Base-by-base conservation (phyloP, 2,329 filamentous ascomycete genomes). In the Cryphonectria carpinicola region DNA sequence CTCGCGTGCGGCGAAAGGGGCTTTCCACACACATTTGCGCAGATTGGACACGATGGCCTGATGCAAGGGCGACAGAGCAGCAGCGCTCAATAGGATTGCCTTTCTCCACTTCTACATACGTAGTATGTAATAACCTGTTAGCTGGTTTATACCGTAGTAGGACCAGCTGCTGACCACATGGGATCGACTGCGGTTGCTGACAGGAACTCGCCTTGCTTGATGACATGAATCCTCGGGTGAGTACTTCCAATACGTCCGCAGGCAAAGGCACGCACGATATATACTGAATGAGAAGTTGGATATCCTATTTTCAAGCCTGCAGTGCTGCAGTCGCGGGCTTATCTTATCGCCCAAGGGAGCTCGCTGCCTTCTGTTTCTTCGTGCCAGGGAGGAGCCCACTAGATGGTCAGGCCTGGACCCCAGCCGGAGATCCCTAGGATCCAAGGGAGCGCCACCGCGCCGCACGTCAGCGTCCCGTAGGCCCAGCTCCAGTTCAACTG, bases 371-470 rank as follows among this genome's bases (percentile, higher is more conserved):
- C 11, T 32, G 56, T 17, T 49, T 49, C 46, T 19, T 22, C 6
- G 35, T 37, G 28, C 43, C 17, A 19, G 54, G 28, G 54, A 19
- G 25, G 25, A 56, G 10, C 54, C 52, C 54, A 58, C 54, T 58
- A 19, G 10, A 58, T 19, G 35, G 32, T 35, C 60, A n/a, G 43
- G 41, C 39, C n/a, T 25, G 62, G 41, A 52, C 41, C 41, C 43
- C 41, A 49, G 41, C 63, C 28, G 25, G 41, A 52, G 37, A 32
- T 35, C 19, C 41, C 63, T 49, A 52, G 63, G 63, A 52, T 65
- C 63, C 63, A 65, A 65, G 43, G 39, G 63, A 65, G 63, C 63
- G 52, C 63, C 63, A 52, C 63, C 43, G 43, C 41, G 62, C 62
- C 62, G 62, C 62, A 5, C 63, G 63, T 65, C 63, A 65, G 63